Evolutionary conservation across 352 stramenopile genomes (phyloP).

Genomic region (Phytophthora aleatoria): DNA sequence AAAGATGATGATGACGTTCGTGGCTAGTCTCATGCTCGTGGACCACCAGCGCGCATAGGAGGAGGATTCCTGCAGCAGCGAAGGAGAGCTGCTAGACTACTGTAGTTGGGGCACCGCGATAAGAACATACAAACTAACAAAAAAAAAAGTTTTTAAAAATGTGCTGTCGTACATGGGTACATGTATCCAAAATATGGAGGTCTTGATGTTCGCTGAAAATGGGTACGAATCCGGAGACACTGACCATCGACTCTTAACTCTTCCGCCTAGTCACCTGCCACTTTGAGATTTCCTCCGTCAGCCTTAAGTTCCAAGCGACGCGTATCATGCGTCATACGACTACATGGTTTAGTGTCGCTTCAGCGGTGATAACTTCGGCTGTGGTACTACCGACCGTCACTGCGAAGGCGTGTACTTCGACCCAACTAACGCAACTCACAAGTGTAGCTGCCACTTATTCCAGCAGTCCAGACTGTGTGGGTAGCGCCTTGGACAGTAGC

Average conservation of each 20-base stretch:
- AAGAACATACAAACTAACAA: too few relatives aligned
- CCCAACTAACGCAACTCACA: slow-evolving; percentile 13
- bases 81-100: slow-evolving; percentile 25
- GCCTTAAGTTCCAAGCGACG: neutral
- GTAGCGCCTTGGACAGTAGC: slow-evolving; percentile 14
- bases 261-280: too few relatives aligned
- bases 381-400: slow-evolving; percentile 1
- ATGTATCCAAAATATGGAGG: neutral
- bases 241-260: too few relatives aligned
- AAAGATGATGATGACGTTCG: slow-evolving; percentile 93
- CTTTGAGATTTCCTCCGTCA: too few relatives aligned
- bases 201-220: too few relatives aligned
- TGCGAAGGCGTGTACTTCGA: slow-evolving; percentile 15
- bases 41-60: slow-evolving; percentile 55
- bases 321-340: neutral
- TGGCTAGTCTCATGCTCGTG: slow-evolving; percentile 87
- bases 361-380: neutral
- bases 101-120: slow-evolving; percentile 1
- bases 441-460: slow-evolving; percentile 12
- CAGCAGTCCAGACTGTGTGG: slow-evolving; percentile 16
- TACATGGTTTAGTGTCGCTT: slow-evolving; percentile 4
- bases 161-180: neutral
- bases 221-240: too few relatives aligned
- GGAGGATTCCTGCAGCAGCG: neutral
- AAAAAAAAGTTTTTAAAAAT: slow-evolving; percentile 14